Base-by-base conservation (phyloP, 225 moss, liverwort and hornwort genomes). In the Straminergon stramineum region DNA sequence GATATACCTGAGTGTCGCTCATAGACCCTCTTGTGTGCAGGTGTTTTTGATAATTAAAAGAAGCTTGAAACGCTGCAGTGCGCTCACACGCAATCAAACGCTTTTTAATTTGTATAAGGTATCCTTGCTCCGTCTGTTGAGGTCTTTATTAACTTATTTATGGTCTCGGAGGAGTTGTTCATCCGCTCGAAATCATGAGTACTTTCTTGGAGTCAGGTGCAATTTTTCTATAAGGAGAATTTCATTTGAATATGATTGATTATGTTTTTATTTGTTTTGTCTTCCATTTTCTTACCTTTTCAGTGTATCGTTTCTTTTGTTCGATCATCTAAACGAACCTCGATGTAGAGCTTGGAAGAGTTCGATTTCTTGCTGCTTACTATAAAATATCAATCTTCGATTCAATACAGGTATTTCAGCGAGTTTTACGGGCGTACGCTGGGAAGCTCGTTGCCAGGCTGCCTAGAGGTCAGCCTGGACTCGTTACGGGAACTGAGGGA, bases 41-140 rank as follows among this genome's bases (percentile, higher is more conserved):
- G 94, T 97, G 79, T 99, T 99, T 90, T 87, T 97, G 65, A 94
- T 97, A 81, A 97, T 99, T 51, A 99, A 99, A 90, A 95, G 99
- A 93, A 99, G 99, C 84, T 93, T 99, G 93, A 99, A 99, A 88
- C 97, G 99, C 89, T 99, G 99, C 92, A 99, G 99, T 93, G 96
- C 97, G 35, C 95, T 97, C 66, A 97, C 97, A 28, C 94, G 97
- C 90, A 99, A 96, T 90, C 95, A 96, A 91, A 99, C 99, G 28
- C 97, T 99, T 45, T 99, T 99, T 61, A 99, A 99, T 85, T 91
- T 99, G 88, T 99, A 97, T 86, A 99, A 96, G 99, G 99, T 99
- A 89, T 63, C 81, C 87, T 73, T 87, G 21, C 71, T 75, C 67
- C 81, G 81, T 86, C 39, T 56, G 56, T 90, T 84, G 75, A 87